Percentiles rank a stretch among this genome's conserved stretches.
phyloP scores from a whole-genome alignment of 2,329 filamentous ascomycete genomes.

The Microcera coccophila region DNA sequence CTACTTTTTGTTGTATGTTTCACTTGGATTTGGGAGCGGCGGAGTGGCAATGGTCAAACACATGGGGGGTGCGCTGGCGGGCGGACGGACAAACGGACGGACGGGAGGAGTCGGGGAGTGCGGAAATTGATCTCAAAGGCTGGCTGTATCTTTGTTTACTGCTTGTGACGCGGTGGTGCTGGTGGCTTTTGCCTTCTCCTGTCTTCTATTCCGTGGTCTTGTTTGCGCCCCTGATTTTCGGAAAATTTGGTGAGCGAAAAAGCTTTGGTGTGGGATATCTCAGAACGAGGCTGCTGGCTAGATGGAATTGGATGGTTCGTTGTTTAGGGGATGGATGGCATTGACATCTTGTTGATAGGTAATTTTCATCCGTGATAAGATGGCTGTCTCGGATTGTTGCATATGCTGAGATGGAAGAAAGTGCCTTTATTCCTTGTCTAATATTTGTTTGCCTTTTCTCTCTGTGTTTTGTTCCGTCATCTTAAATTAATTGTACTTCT shows the following conservation, averaged over 20 bases:
- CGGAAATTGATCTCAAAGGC: constrained; percentile 20
- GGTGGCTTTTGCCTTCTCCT: constrained; percentile 7
- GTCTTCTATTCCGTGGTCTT: not conserved
- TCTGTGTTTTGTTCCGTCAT: not conserved
- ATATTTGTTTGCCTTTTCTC: not conserved
- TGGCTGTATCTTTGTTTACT: constrained; percentile 23
- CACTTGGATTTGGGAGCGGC: constrained; percentile 25
- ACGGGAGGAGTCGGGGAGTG: constrained; percentile 29
- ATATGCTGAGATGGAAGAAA: not conserved
- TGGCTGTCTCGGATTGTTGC: not conserved
- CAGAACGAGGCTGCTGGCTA: not conserved
- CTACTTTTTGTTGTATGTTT: constrained; percentile 12
- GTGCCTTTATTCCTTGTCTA: not conserved
- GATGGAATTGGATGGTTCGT: not conserved
- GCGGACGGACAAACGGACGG: constrained; percentile 16
- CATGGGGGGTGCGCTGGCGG: constrained; percentile 5
- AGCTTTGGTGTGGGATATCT: not conserved
- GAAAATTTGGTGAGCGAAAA: not conserved
- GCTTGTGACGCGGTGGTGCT: constrained; percentile 14
- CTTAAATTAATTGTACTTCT: not conserved
- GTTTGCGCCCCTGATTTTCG: not conserved
- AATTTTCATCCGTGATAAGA: not conserved
- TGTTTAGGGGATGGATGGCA: no score
- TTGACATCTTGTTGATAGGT: constrained; percentile 3
- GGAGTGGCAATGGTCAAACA: constrained; percentile 17